Evolutionary conservation across 352 stramenopile species (phyloP), one percentile per base, ranked within the genome.

Genomic region (Albugo candida): DNA sequence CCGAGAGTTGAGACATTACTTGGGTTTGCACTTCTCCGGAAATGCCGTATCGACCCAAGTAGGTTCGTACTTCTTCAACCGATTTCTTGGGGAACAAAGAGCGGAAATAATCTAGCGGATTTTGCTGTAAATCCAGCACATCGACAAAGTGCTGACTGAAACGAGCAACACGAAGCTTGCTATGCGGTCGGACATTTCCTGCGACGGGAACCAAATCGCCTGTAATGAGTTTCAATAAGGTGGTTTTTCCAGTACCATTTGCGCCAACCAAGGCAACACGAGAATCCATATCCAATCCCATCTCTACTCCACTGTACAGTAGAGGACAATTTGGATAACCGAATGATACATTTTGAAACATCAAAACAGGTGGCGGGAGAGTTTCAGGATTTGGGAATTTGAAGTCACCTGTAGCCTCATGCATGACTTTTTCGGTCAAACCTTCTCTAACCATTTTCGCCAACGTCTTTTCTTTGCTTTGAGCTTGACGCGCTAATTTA

Each of bases 81-180:
- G 85, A 92, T 64, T 96, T 95, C 47, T 73, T 82, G 31, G 83
- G 67, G 64, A 97, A 97, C 11, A 94, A 59, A 13, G 67, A 82
- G 46, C 88, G 92, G 61, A 99, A 96, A 67, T 97, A 98, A 56
- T 98, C 92, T 13, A 99, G 75, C 3, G 95, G 94, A 11, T 82
- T 83, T 67, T 94, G 81, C 19, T 76, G 66, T 53, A 98, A 63
- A 59, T 98, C 84, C n/a, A 99, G 65, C 36, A 98, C 86, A 63
- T 99, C 95, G 2, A 97, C 92, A 54, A 97, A 98, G 62, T 99
- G 95, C 72, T 99, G 95, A 55, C 88, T 97, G 66, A 97, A 98
- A 19, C 89, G 80, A 21, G 87, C 87, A 39, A 98, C 82, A 61
- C 93, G 94, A 36, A 98, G 74, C 64, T 97, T 95, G 31, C 71